These are phyloP conservation scores for Trypanosoma conorhini DNA, from an alignment of 208 protist genomes.

Conservation along the genomic window DNA sequence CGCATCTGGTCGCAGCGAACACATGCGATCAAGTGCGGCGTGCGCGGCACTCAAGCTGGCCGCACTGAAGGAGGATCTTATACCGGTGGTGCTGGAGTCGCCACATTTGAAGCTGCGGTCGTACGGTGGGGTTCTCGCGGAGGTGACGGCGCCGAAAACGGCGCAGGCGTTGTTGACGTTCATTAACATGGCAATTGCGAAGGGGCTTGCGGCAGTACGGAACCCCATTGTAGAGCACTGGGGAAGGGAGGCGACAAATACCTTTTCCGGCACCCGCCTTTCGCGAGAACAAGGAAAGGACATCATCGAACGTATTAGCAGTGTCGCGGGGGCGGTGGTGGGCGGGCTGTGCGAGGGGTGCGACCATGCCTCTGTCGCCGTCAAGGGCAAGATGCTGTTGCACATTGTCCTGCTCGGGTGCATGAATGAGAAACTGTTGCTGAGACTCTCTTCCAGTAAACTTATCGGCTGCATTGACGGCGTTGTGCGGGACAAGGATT, in stretches of 20 bases:
- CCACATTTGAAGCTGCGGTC: constrained; percentile 42
- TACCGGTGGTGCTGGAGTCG: constrained; percentile 54
- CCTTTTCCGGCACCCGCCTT: constrained; percentile 35
- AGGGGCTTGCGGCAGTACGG: constrained; percentile 52
- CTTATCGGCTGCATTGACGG: constrained; percentile 53
- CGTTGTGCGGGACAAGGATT: constrained; percentile 66
- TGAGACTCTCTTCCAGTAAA: constrained; percentile 38
- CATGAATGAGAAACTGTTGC: constrained; percentile 46
- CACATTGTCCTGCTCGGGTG: constrained; percentile 69
- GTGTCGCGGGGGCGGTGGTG: constrained; percentile 33
- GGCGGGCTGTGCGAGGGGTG: constrained; percentile 27
- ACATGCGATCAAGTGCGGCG: constrained; percentile 82
- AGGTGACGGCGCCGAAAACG: constrained; percentile 43
- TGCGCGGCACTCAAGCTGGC: constrained; percentile 79
- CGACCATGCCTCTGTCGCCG: constrained; percentile 50
- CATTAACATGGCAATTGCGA: constrained; percentile 61
- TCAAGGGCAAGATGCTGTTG: constrained; percentile 77
- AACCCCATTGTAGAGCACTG: constrained; percentile 49
- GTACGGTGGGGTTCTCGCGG: constrained; percentile 51
- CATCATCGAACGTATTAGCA: constrained; percentile 29
- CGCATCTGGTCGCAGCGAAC: constrained; percentile 54
- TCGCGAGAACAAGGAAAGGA: constrained; percentile 15
- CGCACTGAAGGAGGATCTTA: constrained; percentile 63
- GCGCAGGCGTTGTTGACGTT: constrained; percentile 83
- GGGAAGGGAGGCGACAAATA: constrained; percentile 26